Percentiles rank a stretch among this genome's conserved stretches.
phyloP scores from a whole-genome alignment of 1,284 basidiomycete species.

The Pisolithus thermaeus region DNA sequence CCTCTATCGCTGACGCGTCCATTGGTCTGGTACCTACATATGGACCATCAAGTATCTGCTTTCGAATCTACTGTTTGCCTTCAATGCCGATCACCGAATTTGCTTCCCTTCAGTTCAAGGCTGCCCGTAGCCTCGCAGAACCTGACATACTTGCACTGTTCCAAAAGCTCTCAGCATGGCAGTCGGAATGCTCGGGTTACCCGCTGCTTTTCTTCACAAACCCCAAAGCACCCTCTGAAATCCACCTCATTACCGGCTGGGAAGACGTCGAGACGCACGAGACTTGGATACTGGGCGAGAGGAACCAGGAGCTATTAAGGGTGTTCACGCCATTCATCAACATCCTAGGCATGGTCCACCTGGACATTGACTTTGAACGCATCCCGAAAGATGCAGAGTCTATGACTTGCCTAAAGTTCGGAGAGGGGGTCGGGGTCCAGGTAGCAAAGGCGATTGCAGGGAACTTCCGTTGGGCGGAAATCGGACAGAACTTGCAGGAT shows the following conservation, averaged over 20 bases:
- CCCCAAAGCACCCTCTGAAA: conserved; percentile 16
- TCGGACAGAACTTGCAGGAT: background rate
- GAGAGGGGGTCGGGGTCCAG: background rate
- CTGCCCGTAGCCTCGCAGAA: conserved; percentile 19
- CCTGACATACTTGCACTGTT: conserved; percentile 21
- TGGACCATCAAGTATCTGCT: background rate
- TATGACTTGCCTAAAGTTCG: conserved; percentile 9
- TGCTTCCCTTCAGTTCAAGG: conserved; percentile 27
- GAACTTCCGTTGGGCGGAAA: conserved; percentile 6
- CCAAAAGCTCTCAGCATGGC: conserved; percentile 23
- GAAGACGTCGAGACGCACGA: conserved; percentile 33
- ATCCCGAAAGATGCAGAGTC: conserved; percentile 17
- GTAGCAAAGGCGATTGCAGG: background rate
- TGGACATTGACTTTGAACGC: conserved; percentile 33
- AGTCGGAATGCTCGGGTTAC: conserved; percentile 36
- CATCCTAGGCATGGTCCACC: conserved; percentile 34
- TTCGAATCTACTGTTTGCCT: background rate
- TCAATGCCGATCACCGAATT: conserved; percentile 37
- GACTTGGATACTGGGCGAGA: conserved; percentile 37
- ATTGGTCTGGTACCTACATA: too few species aligned
- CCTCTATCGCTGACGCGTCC: too few species aligned
- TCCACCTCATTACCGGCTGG: conserved; percentile 45
- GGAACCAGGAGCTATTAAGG: conserved; percentile 35
- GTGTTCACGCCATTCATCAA: conserved; percentile 27
- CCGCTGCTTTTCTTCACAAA: conserved; percentile 33